Evolutionary conservation across 805 yeast species (phyloP).

Genomic region (Metschnikowia cerradonensis): DNA sequence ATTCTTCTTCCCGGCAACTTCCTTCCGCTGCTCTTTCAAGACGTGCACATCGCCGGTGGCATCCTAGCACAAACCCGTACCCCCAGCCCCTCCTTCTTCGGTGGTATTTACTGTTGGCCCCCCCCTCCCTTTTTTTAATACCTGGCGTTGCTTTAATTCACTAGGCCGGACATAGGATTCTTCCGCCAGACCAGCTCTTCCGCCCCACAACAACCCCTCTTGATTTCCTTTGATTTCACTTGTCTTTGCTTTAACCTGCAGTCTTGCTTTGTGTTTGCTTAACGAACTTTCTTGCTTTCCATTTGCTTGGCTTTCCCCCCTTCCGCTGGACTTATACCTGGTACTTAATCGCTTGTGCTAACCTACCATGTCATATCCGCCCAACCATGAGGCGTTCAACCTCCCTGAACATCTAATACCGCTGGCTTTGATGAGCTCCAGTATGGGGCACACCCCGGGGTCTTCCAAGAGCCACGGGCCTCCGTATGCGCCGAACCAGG

Average conservation of each 20-base stretch:
- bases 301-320: no score
- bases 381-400: constrained; percentile 20
- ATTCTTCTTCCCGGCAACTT: not conserved
- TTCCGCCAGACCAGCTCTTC: no score
- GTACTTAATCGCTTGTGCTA: not conserved
- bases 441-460: not conserved
- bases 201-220: no score
- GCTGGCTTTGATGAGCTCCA: constrained; percentile 19
- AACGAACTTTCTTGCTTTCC: no score
- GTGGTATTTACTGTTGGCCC: no score
- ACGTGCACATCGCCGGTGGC: not conserved
- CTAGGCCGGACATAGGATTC: no score
- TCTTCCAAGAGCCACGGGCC: not conserved
- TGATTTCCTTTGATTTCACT: no score
- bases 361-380: constrained; percentile 2
- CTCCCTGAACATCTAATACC: constrained; percentile 26
- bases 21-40: not conserved
- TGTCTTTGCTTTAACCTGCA: no score
- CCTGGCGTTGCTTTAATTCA: no score
- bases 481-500: not conserved
- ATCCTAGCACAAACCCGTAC: not conserved
- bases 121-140: no score
- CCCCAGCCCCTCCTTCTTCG: not conserved
- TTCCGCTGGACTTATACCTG: no score
- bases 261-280: no score